A percentile compares a stretch with the other conserved stretches of the same genome.
Conservation (phyloP, 768 basidiomycete species). For the Coprinopsis marcescibilis region DNA sequence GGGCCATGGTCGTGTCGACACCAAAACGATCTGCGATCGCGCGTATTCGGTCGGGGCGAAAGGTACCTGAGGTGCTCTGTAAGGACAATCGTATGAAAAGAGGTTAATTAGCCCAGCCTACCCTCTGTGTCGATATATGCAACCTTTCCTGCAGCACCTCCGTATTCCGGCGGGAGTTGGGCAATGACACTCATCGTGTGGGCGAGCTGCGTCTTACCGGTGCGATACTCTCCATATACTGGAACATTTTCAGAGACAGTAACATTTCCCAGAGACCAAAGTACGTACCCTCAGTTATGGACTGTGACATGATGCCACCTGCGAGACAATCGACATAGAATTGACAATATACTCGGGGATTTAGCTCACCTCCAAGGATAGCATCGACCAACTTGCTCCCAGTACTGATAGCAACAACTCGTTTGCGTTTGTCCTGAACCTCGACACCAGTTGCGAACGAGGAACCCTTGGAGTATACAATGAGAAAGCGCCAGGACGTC, state of each 20-base stretch:
- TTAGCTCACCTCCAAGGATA: constrained; percentile 71
- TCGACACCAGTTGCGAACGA: constrained; percentile 91
- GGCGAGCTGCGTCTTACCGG: constrained; percentile 92
- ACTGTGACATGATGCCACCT: constrained; percentile 91
- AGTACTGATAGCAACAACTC: constrained; percentile 80
- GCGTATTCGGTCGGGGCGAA: constrained; percentile 88
- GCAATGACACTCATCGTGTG: constrained; percentile 92
- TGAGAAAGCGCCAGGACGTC: background rate
- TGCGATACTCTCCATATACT: constrained; percentile 97
- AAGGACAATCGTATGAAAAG: background rate
- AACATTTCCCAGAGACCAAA: constrained; percentile 1
- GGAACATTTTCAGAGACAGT: background rate
- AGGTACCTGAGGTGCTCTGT: constrained; percentile 55
- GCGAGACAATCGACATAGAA: background rate
- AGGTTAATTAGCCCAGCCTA: constrained; percentile 19
- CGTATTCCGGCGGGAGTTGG: constrained; percentile 85
- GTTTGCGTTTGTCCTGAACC: constrained; percentile 79
- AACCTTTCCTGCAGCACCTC: constrained; percentile 91
- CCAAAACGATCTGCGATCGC: constrained; percentile 92
- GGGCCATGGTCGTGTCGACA: constrained; percentile 80
- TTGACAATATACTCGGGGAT: background rate
- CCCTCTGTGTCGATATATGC: constrained; percentile 91
- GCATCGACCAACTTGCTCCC: constrained; percentile 89
- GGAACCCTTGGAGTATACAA: constrained; percentile 57
- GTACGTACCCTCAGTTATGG: constrained; percentile 76